Percentiles rank a stretch among this genome's conserved stretches.
phyloP scores from a whole-genome alignment of 352 stramenopile species.

The Blastocystis sp. region DNA sequence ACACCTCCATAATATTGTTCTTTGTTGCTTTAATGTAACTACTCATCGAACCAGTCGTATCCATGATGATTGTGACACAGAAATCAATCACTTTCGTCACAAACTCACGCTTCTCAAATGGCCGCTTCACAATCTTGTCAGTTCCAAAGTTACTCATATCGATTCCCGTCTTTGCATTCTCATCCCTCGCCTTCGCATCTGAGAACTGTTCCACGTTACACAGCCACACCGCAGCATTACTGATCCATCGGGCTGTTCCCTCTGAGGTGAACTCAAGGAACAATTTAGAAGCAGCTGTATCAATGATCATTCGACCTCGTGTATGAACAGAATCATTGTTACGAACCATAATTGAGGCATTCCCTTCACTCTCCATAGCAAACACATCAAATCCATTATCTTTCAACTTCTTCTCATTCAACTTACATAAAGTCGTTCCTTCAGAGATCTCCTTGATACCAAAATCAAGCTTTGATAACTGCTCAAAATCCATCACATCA shows the following conservation, averaged over 20 bases:
- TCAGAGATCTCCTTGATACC: slow-evolving; percentile 22
- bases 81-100: not conserved
- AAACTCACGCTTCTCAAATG: not conserved
- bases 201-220: slow-evolving; percentile 4
- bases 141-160: not conserved
- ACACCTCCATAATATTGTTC: not conserved
- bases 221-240: slow-evolving; percentile 40
- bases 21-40: not conserved
- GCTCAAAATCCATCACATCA: slow-evolving; percentile 2
- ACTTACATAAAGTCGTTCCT: slow-evolving; percentile 8
- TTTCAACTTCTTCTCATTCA: slow-evolving; percentile 29
- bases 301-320: slow-evolving; percentile 58
- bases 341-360: slow-evolving; percentile 27
- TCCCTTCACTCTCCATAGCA: slow-evolving; percentile 27
- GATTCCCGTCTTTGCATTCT: not conserved
- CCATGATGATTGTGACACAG: not conserved
- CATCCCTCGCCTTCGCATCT: not conserved
- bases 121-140: not conserved
- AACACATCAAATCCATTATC: slow-evolving; percentile 33
- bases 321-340: not conserved
- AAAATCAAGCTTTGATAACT: slow-evolving; percentile 16
- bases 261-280: slow-evolving; percentile 48
- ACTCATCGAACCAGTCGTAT: not conserved
- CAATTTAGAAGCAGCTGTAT: slow-evolving; percentile 41
- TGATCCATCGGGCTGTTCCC: slow-evolving; percentile 33